Evolutionary conservation across 306 rosid species (phyloP), one percentile per base, ranked within the genome.

Genomic region (Casuarina cunninghamiana): DNA sequence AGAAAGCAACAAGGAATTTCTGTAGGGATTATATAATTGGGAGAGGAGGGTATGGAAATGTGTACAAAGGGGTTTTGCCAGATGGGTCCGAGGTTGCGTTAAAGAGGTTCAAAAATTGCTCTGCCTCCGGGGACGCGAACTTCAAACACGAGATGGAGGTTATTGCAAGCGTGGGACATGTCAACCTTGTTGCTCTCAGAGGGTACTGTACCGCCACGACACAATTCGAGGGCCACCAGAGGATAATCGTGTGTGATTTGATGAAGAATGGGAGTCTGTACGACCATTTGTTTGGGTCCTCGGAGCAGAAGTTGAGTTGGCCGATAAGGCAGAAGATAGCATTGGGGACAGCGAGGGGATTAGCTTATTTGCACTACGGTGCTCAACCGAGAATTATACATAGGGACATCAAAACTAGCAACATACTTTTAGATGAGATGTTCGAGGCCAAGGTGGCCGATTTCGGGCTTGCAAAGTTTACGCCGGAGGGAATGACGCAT

Each of bases 11-110:
- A 1, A 86, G 87, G 87, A 90, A 88, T 78, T 95, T 95, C 77
- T 74, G 88, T 0, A 87, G 94, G 84, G 96, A 91, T 2, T 67
- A 79, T 53, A 86, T 95, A 45, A 83, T 95, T 44, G 99, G 99
- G 19, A 89, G 88, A 67, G 99, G 99, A 17, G 99, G 99, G 17
- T 95, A 91, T 76, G 99, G 99, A 19, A 95, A 95, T 85, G 99
- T 95, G 76, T 95, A 95, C 26, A 91, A 80, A 72, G 99, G 99
- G 8, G 10, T 81, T 0, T 55, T 95, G 43, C 70, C 39, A 1
- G 97, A 95, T 79, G 97, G 97, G 7, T 78, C 84, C 15, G 96
- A 87, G 73, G 97, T 95, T 75, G 99, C 97, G 0, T 43, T 95
- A 72, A 95, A 95, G 81, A 86, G 99, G 86, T 95, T 95, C 55